Evolutionary conservation across 1,284 basidiomycete species (phyloP), one percentile per base, ranked within the genome.

Genomic region (Heterobasidion irregulare): DNA sequence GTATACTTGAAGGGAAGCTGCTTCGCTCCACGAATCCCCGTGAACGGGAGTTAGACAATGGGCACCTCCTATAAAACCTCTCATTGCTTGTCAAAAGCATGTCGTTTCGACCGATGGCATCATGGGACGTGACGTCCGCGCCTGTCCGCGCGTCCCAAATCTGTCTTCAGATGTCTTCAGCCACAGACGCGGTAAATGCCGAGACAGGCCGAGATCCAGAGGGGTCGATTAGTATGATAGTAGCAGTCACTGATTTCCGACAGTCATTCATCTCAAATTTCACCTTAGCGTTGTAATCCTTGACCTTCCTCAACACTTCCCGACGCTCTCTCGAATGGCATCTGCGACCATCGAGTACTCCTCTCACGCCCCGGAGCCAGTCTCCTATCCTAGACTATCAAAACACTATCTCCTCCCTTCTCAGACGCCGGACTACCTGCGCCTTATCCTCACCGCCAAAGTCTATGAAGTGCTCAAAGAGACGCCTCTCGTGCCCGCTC

Each of bases 381-480:
- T 84, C 6, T 59, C 70, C 8, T 94, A 89, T 65, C 80, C 86
- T 35, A 78, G 86, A 18, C 79, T 94, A 2, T 70, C 83, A 0
- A 70, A 78, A 34, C 86, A 94, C 63, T 72, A 81, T 61, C 73
- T 92, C 32, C 75, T 89, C 5, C 72, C 85, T 0, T 78, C 80
- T 57, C 81, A 84, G 47, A 86, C 86, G 7, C 95, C 95, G 0
- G 96, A 99, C 71, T 99, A 99, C 69, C 81, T 99, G 38, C 81
- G 89, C 47, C 85, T 99, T 61, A 98, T 97, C 67, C 79, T 98
- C 55, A 91, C 88, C 50, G 86, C 95, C 18, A 94, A 95, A 70
- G 93, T 98, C 55, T 98, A 99, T 71, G 90, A 95, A 57, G 86
- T 98, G 63, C 75, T 98, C 62, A 85, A 91, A 63, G 92, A 95